These are phyloP conservation scores for Chlamydomonas incerta DNA, from an alignment of 139 green algal genomes.

Conservation along the genomic window DNA sequence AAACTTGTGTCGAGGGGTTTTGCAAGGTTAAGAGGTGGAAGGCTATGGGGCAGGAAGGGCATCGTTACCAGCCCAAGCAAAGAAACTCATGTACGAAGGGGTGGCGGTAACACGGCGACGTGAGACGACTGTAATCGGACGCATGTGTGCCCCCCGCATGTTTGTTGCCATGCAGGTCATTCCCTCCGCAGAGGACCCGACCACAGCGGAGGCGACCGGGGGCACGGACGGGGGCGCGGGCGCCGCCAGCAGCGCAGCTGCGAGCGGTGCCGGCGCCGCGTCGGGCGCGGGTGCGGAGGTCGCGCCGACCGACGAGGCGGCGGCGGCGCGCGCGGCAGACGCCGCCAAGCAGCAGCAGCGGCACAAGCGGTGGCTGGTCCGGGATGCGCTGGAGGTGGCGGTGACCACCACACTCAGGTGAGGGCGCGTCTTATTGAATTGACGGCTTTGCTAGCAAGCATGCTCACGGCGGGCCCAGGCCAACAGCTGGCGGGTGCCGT, in stretches of 20 bases:
- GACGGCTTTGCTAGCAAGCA: too few relatives aligned
- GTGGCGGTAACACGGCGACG: too few relatives aligned
- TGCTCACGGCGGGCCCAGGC: too few relatives aligned
- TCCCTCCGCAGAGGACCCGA: neutral
- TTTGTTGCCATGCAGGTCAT: neutral
- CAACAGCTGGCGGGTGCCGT: too few relatives aligned
- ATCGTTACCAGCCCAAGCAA: too few relatives aligned
- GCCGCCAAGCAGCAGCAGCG: conserved; percentile 27
- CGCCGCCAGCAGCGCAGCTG: neutral
- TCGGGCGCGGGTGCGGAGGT: neutral
- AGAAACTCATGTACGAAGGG: too few relatives aligned
- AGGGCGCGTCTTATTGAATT: too few relatives aligned
- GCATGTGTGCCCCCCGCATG: too few relatives aligned
- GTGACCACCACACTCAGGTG: conserved; percentile 47
- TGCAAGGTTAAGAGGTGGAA: too few relatives aligned
- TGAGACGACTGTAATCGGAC: too few relatives aligned
- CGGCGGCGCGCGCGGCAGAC: neutral
- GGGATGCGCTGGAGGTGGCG: conserved; percentile 53
- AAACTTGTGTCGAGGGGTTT: too few relatives aligned
- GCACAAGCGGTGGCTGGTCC: conserved; percentile 38
- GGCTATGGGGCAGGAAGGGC: too few relatives aligned
- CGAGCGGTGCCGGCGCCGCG: neutral
- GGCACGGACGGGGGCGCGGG: neutral
- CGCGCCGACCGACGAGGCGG: neutral
- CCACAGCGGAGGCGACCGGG: neutral